These are phyloP conservation scores for Trichomonas vaginalis DNA, from an alignment of 208 protist species.

Conservation along the genomic window DNA sequence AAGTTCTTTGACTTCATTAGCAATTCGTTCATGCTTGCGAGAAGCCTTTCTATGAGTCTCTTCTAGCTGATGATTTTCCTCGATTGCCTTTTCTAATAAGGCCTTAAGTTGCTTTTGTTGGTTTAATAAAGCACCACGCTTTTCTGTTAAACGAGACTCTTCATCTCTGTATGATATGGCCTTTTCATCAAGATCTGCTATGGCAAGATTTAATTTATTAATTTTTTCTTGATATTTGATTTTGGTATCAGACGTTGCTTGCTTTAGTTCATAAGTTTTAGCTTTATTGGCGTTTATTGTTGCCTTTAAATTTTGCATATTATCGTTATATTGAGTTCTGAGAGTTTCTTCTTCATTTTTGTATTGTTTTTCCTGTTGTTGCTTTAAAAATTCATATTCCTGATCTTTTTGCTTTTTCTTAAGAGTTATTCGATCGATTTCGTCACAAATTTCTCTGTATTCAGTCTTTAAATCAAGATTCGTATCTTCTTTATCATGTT, in stretches of 20 bases:
- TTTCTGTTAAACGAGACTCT: background rate
- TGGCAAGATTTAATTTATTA: background rate
- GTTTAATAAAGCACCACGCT: background rate
- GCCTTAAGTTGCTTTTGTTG: background rate
- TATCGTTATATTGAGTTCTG: background rate
- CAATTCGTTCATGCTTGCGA: background rate
- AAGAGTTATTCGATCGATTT: background rate
- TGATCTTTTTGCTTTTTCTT: background rate
- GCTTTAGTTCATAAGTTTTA: background rate
- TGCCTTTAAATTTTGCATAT: background rate
- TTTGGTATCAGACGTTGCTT: background rate
- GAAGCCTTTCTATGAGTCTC: background rate
- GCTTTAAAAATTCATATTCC: background rate
- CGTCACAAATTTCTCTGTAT: background rate
- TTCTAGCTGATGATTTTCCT: background rate
- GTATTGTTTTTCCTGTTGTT: background rate
- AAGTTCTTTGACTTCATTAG: background rate
- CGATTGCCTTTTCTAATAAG: background rate
- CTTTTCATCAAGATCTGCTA: background rate
- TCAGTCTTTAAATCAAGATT: background rate
- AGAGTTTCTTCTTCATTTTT: background rate
- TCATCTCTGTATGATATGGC: background rate
- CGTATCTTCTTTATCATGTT: background rate
- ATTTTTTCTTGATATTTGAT: background rate
- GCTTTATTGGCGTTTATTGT: background rate